Conservation (phyloP, 495 filamentous ascomycete species). For the Tuber brumale region DNA sequence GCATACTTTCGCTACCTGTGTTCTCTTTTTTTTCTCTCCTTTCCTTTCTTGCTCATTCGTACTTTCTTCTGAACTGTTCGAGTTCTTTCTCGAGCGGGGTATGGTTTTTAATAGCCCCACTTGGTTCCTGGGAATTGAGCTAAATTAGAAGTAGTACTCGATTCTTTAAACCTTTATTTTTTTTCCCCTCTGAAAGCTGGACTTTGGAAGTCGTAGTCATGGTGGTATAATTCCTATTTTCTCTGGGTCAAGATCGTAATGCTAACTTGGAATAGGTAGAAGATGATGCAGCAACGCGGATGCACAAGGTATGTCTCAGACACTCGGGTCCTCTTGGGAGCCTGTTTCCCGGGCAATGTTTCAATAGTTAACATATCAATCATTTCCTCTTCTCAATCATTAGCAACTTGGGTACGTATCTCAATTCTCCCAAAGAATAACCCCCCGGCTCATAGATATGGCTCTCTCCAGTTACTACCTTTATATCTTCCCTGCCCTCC, state of each 20-base stretch:
- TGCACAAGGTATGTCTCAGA: not conserved
- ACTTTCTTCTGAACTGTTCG: not conserved
- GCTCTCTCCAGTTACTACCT: slow-evolving; percentile 20
- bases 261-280: not conserved
- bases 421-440: not conserved
- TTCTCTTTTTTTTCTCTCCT: not conserved
- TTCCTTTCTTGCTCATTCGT: not conserved
- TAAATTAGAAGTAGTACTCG: not conserved
- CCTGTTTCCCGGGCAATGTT: not conserved
- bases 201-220: not conserved
- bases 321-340: not conserved
- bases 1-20: not conserved
- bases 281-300: not conserved
- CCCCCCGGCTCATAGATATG: not conserved
- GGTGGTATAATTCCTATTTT: not conserved
- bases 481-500: slow-evolving; percentile 32
- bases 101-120: not conserved
- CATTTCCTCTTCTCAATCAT: not conserved
- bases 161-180: not conserved
- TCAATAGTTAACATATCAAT: not conserved
- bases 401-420: not conserved
- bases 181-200: not conserved
- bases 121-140: not conserved
- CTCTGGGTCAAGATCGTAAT: not conserved
- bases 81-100: not conserved